Evolutionary conservation across 2,329 filamentous ascomycete species (phyloP).

Genomic region (Emergomyces orientalis): DNA sequence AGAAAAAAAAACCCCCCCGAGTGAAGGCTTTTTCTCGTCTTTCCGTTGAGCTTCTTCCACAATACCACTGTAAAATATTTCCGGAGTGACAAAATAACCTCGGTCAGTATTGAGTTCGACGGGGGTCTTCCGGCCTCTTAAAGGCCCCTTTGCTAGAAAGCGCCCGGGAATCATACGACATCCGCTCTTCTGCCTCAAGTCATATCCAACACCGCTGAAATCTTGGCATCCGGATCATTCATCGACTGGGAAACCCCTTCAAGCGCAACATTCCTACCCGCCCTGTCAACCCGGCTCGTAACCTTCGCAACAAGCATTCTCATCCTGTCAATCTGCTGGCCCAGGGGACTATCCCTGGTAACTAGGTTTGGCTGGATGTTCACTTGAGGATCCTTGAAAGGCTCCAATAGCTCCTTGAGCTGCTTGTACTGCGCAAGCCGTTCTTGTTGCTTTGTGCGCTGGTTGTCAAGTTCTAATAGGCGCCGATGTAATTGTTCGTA

Average conservation of each 20-base stretch:
- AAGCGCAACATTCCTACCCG: slow-evolving; percentile 14
- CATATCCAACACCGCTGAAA: slow-evolving; percentile 30
- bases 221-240: slow-evolving; percentile 4
- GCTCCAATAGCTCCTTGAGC: slow-evolving; percentile 39
- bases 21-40: neutral
- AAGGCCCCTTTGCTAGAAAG: neutral
- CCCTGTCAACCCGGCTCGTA: slow-evolving; percentile 26
- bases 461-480: slow-evolving; percentile 39
- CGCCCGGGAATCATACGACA: neutral
- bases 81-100: neutral
- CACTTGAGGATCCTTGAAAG: slow-evolving; percentile 41
- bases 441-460: slow-evolving; percentile 38
- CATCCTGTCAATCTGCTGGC: slow-evolving; percentile 42
- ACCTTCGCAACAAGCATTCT: slow-evolving; percentile 39
- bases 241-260: slow-evolving; percentile 4
- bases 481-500: slow-evolving; percentile 35
- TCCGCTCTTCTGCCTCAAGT: slow-evolving; percentile 18
- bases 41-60: neutral
- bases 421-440: slow-evolving; percentile 41
- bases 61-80: neutral
- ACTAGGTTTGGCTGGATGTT: slow-evolving; percentile 48
- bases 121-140: neutral
- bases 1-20: too few species aligned
- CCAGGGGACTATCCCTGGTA: slow-evolving; percentile 43
- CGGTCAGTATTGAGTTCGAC: neutral